These are phyloP conservation scores for Microascus cirrosus DNA, from an alignment of 2,329 filamentous ascomycete species.

Conservation along the genomic window DNA sequence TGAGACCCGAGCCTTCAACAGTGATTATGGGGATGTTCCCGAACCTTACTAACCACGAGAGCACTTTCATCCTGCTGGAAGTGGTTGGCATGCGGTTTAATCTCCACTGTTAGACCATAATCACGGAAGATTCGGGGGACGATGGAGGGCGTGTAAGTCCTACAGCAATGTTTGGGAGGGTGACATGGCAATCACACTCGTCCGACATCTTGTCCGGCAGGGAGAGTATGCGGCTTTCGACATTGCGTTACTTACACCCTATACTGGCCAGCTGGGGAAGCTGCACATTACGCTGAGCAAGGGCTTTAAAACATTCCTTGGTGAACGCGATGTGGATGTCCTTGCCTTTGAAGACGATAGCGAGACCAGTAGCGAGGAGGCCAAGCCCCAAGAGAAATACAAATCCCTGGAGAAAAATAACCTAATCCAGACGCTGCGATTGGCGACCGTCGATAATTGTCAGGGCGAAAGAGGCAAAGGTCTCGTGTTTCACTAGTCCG, in stretches of 20 bases:
- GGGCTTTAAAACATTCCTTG: conserved; percentile 27
- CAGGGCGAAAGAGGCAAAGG: conserved; percentile 70
- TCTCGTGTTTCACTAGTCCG: conserved; percentile 58
- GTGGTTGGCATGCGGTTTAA: conserved; percentile 47
- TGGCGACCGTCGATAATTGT: conserved; percentile 52
- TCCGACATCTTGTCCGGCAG: conserved; percentile 60
- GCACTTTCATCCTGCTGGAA: conserved; percentile 31
- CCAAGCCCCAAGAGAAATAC: conserved; percentile 39
- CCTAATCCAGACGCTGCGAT: not conserved
- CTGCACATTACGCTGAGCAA: conserved; percentile 23
- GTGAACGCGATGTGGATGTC: conserved; percentile 51
- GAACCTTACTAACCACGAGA: conserved; percentile 40
- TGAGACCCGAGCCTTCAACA: conserved; percentile 55
- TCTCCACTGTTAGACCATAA: conserved; percentile 58
- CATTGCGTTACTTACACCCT: conserved; percentile 60
- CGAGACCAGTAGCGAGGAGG: conserved; percentile 45
- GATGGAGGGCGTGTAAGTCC: conserved; percentile 35
- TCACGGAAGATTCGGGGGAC: conserved; percentile 38
- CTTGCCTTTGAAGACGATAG: conserved; percentile 59
- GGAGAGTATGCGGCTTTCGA: conserved; percentile 50
- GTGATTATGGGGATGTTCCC: conserved; percentile 51
- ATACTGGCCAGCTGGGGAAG: conserved; percentile 55
- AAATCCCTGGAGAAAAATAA: conserved; percentile 24
- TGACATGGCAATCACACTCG: conserved; percentile 50
- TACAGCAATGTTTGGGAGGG: conserved; percentile 53